Conservation (phyloP, 768 basidiomycete genomes). For the Mycena rosella region DNA sequence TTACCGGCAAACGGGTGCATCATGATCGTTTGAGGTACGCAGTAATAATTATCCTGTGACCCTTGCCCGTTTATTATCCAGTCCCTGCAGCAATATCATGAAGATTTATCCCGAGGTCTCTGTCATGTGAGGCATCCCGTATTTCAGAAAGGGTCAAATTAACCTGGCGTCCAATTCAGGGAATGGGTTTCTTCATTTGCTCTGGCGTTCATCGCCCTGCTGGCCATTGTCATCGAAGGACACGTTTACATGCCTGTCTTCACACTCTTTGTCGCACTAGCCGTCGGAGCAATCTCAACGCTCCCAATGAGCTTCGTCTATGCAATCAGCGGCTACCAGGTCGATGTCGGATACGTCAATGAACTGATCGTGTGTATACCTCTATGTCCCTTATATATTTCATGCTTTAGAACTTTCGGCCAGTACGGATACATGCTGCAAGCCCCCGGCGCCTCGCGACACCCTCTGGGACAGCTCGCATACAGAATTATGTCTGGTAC, state of each 20-base stretch:
- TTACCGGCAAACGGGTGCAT: background rate
- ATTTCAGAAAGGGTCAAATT: background rate
- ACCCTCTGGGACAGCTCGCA: conserved; percentile 17
- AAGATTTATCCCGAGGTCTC: background rate
- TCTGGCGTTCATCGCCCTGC: background rate
- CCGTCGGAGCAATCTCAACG: conserved; percentile 2
- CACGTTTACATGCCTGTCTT: conserved; percentile 18
- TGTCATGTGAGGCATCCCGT: background rate
- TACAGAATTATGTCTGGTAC: conserved; percentile 17
- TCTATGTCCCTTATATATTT: background rate
- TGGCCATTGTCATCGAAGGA: conserved; percentile 6
- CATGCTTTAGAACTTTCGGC: too few relatives aligned
- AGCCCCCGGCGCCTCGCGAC: conserved; percentile 6
- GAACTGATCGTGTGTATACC: background rate
- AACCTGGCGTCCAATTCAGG: background rate
- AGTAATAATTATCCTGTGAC: background rate
- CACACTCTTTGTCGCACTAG: conserved; percentile 11
- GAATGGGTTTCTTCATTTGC: background rate
- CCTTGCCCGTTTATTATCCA: background rate
- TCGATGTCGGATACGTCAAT: conserved; percentile 5
- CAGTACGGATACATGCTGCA: conserved; percentile 20
- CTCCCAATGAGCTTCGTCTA: conserved; percentile 17
- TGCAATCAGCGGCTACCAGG: conserved; percentile 7
- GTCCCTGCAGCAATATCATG: background rate
- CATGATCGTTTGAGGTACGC: background rate